A percentile compares a stretch with the other conserved stretches of the same genome.
phyloP scores from a whole-genome alignment of 2,329 filamentous ascomycete species.

The Xylariaceae sp. region DNA sequence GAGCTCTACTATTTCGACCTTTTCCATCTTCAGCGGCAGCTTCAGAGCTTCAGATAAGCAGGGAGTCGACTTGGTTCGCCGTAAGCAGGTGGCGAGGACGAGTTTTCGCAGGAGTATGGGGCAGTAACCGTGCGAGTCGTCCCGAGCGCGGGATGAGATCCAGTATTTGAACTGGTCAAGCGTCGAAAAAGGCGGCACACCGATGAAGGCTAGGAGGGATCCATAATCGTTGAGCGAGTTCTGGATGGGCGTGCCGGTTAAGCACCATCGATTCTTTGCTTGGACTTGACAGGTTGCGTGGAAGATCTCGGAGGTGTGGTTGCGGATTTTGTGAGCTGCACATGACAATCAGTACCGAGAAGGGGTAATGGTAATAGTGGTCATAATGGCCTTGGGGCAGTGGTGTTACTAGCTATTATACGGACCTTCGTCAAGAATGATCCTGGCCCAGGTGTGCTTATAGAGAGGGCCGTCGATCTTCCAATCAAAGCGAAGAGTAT shows the following conservation, averaged over 20 bases:
- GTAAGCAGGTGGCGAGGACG: slow-evolving; percentile 25
- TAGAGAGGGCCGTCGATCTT: slow-evolving; percentile 12
- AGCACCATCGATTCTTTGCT: slow-evolving; percentile 34
- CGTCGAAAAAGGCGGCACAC: slow-evolving; percentile 13
- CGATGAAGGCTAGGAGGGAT: slow-evolving; percentile 33
- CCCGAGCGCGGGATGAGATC: background rate
- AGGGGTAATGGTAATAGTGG: no score
- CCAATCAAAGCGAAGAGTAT: slow-evolving; percentile 28
- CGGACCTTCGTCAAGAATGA: slow-evolving; percentile 40
- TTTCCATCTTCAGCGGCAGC: slow-evolving; percentile 17
- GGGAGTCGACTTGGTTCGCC: slow-evolving; percentile 25
- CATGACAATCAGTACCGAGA: background rate
- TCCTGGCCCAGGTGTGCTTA: slow-evolving; percentile 27
- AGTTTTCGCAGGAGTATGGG: background rate
- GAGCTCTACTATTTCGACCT: slow-evolving; percentile 1
- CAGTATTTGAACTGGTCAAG: background rate
- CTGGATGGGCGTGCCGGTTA: slow-evolving; percentile 40
- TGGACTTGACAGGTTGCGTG: slow-evolving; percentile 23
- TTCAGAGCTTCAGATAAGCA: slow-evolving; percentile 5
- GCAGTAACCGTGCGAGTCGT: background rate
- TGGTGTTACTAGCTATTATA: no score
- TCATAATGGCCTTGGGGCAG: no score
- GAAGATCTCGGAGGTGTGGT: slow-evolving; percentile 29
- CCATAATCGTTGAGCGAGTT: slow-evolving; percentile 39
- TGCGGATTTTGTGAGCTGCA: slow-evolving; percentile 37